phyloP scores from a whole-genome alignment of 2,329 filamentous ascomycete genomes.

The Diplocarpon rosae region DNA sequence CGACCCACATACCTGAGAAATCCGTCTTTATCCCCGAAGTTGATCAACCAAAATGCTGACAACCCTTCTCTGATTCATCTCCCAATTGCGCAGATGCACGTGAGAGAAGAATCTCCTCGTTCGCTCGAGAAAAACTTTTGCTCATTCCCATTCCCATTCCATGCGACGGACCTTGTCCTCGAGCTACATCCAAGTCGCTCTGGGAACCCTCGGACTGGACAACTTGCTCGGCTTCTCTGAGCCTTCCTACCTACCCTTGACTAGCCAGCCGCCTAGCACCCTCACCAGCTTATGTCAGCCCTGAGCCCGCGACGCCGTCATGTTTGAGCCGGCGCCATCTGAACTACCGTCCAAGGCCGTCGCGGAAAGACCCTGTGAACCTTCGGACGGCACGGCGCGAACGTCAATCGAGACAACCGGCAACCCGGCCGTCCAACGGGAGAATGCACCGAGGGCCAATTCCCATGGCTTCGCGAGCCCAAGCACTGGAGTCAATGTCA shows the following conservation, averaged over 20 bases:
- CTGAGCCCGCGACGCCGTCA: constrained; percentile 6
- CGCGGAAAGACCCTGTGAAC: constrained; percentile 7
- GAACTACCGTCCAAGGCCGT: constrained; percentile 10
- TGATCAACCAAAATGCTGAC: background rate
- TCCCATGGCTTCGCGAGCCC: constrained; percentile 36
- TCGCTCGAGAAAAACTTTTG: too few species aligned
- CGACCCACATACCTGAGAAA: constrained; percentile 3
- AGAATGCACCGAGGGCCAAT: constrained; percentile 29
- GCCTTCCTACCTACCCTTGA: too few species aligned
- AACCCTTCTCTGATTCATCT: too few species aligned
- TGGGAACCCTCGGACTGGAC: too few species aligned
- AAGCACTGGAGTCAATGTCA: constrained; percentile 41
- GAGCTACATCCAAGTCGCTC: too few species aligned
- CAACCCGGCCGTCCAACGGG: constrained; percentile 34
- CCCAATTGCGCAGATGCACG: constrained; percentile 6
- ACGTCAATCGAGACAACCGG: constrained; percentile 12
- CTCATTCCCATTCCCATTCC: too few species aligned
- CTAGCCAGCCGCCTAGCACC: background rate
- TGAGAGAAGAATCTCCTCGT: background rate
- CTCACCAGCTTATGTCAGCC: background rate
- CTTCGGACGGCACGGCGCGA: constrained; percentile 8
- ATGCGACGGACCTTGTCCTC: too few species aligned
- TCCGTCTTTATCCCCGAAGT: constrained; percentile 8
- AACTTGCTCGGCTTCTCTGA: too few species aligned
- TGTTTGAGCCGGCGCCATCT: constrained; percentile 11